Conservation (phyloP, 148 eudicot species). For the Suaeda aralocaspica region DNA sequence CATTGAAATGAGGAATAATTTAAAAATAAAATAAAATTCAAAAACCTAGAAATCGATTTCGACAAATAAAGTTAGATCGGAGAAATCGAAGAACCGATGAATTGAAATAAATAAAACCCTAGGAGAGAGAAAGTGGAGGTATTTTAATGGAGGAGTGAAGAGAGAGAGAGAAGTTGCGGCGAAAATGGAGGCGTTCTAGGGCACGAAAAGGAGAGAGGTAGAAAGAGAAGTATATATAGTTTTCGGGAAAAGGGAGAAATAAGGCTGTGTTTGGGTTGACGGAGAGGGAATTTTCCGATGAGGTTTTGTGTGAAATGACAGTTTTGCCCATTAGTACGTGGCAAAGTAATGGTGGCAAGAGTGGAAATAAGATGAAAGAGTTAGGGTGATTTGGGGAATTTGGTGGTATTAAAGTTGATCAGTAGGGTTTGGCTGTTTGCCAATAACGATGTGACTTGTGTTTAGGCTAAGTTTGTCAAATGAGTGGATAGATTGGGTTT, state of each 20-base stretch:
- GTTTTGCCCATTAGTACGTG: conserved; percentile 21
- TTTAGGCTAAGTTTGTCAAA: conserved; percentile 23
- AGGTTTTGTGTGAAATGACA: conserved; percentile 13
- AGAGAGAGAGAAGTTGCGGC: conserved; percentile 18
- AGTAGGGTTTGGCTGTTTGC: neutral
- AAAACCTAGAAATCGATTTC: conserved; percentile 8
- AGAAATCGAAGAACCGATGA: neutral
- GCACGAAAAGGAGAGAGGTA: conserved; percentile 38
- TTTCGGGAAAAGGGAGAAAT: conserved; percentile 71
- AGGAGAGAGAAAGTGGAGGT: neutral
- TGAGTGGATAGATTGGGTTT: conserved; percentile 28
- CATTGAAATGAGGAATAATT: too few relatives aligned
- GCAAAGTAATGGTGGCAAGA: neutral
- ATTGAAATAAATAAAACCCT: conserved; percentile 6
- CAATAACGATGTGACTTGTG: conserved; percentile 22
- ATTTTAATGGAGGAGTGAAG: neutral
- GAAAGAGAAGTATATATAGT: conserved; percentile 67
- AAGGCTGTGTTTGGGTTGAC: conserved; percentile 15
- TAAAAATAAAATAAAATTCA: neutral
- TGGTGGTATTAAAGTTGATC: neutral
- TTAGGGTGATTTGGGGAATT: conserved; percentile 16
- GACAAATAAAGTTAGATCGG: conserved; percentile 20
- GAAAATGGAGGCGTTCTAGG: conserved; percentile 48
- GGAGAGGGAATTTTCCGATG: conserved; percentile 54
- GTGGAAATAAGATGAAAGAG: neutral